Conservation (phyloP, 257 asterid species). For the Ajuga chamaepitys region DNA sequence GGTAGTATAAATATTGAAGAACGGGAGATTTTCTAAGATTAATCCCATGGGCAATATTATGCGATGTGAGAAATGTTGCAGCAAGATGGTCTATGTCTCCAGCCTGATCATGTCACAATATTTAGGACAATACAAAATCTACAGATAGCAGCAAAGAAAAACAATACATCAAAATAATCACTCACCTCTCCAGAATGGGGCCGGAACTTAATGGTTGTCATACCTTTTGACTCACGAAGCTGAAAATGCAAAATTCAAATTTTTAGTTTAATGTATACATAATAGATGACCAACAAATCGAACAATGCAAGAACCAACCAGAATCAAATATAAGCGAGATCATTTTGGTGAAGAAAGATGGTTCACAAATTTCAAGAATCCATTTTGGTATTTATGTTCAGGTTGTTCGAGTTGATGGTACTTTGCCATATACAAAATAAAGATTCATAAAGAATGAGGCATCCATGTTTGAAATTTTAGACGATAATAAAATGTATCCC, state of each 20-base stretch:
- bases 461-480: neutral
- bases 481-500: neutral
- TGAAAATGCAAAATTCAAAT: conserved; percentile 28
- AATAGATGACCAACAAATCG: neutral
- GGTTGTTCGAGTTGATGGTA: neutral
- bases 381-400: too few species aligned
- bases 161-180: neutral
- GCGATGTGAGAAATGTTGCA: conserved; percentile 82
- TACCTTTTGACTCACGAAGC: conserved; percentile 97
- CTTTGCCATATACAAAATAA: neutral
- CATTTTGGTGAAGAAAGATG: neutral
- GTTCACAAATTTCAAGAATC: neutral
- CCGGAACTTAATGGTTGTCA: conserved; percentile 90
- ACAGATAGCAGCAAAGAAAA: neutral
- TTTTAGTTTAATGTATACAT: neutral
- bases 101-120: conserved; percentile 47
- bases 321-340: neutral
- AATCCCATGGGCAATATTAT: conserved; percentile 92
- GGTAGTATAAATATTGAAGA: conserved; percentile 83
- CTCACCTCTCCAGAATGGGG: conserved; percentile 98
- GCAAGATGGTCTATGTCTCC: conserved; percentile 98
- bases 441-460: neutral
- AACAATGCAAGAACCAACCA: neutral
- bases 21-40: conserved; percentile 94
- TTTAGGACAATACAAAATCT: conserved; percentile 10